Base-by-base conservation (phyloP, 768 basidiomycete genomes). In the Russula sp. region DNA sequence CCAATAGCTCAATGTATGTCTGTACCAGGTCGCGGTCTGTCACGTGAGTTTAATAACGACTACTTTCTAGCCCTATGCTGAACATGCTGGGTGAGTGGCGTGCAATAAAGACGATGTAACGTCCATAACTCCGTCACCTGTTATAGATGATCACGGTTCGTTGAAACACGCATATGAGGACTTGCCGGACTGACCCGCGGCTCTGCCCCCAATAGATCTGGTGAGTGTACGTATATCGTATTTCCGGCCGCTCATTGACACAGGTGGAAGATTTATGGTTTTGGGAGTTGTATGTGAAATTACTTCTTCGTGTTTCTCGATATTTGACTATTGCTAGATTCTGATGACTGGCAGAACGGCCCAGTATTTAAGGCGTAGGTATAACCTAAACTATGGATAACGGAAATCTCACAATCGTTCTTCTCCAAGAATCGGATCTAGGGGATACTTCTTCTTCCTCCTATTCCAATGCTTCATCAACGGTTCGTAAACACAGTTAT, bases 391-490 rank as follows among this genome's bases (percentile, higher is more conserved):
- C 28, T 8, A 0, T 61, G 34, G 22, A 50, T 18, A 50, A 49
- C 13, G 30, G 48, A 36, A 10, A 18, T 38, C 2, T 40, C 32
- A 30, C 16, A 61, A 44, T 44, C 26, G 10, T 55, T 48, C 14
- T 57, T 40, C 42, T 61, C 50, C 61, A 64, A 92, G 89, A 8
- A 90, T 98, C 59, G 96, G 95, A 7, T 75, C 84, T 1, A 79
- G 90, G 68, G 92, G 88, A 22, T 97, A 94, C 76, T 95, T 95
- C 74, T 95, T 87, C 79, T 99, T 87, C 77, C 79, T 96, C 26
- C 79, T 99, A 1, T 98, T 99, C 79, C 96, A 99, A 69, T 92
- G 90, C 69, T 95, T 95, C 74, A 84, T 90, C 70, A 87, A 88
- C 66, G 83, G 90, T 90, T 69, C 59, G 82, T 57, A 18, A 34